These are phyloP conservation scores for Halophytophthora polymorphica DNA, from an alignment of 352 stramenopile genomes.

Conservation along the genomic window DNA sequence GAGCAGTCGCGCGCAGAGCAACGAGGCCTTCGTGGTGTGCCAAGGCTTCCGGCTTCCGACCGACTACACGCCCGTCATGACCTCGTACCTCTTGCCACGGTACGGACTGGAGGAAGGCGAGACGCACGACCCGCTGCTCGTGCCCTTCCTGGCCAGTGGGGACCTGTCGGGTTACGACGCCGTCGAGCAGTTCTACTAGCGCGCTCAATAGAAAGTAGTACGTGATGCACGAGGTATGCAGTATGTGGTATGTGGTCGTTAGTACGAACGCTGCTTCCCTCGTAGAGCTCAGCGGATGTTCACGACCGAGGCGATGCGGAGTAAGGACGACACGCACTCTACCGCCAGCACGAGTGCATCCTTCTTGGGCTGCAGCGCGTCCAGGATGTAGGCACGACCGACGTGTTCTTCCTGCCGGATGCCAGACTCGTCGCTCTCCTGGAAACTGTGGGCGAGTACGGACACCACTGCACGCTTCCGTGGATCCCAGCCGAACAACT, in stretches of 20 bases:
- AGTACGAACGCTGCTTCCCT: background rate
- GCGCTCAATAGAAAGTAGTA: constrained; percentile 18
- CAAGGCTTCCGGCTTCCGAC: constrained; percentile 88
- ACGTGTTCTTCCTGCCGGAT: constrained; percentile 19
- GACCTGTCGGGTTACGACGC: constrained; percentile 92
- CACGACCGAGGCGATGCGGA: constrained; percentile 39
- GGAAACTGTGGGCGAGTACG: constrained; percentile 20
- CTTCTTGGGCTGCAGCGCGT: constrained; percentile 40
- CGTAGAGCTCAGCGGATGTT: constrained; percentile 20
- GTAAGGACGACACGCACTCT: constrained; percentile 37
- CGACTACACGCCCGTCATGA: constrained; percentile 86
- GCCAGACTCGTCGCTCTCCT: background rate
- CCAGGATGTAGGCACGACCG: constrained; percentile 34
- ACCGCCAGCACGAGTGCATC: constrained; percentile 39
- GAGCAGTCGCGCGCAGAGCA: constrained; percentile 94
- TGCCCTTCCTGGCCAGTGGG: constrained; percentile 92
- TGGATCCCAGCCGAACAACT: constrained; percentile 46
- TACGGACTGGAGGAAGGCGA: constrained; percentile 54
- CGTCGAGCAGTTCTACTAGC: constrained; percentile 49
- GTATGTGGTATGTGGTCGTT: background rate
- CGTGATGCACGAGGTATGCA: constrained; percentile 4
- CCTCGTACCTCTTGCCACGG: constrained; percentile 63
- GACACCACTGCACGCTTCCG: constrained; percentile 5
- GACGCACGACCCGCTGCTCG: constrained; percentile 57
- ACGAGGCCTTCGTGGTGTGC: constrained; percentile 97